Conservation (phyloP, 2,329 filamentous ascomycete species). For the Colletotrichum sp. region DNA sequence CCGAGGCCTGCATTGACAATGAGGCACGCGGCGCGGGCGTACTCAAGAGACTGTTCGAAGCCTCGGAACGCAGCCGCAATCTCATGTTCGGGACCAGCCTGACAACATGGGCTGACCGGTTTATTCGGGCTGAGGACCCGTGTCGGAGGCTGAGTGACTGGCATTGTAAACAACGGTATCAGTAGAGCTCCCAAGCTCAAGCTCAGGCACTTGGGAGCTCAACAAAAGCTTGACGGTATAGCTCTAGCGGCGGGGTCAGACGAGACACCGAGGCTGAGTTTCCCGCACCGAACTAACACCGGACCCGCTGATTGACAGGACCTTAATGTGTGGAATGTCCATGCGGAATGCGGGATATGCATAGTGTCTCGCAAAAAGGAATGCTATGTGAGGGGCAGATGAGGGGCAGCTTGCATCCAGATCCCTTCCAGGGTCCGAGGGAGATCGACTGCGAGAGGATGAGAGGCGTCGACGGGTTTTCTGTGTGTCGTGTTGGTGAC, state of each 20-base stretch:
- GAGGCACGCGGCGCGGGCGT: neutral
- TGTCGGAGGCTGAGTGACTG: neutral
- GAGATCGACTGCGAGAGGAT: neutral
- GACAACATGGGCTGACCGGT: neutral
- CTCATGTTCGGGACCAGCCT: neutral
- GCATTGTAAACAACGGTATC: neutral
- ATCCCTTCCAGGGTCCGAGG: neutral
- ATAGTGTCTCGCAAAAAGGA: neutral
- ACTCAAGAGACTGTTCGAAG: neutral
- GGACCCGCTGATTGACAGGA: constrained; percentile 11
- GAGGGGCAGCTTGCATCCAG: neutral
- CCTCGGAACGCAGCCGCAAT: constrained; percentile 2
- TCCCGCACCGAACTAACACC: neutral
- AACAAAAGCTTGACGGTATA: constrained; percentile 10
- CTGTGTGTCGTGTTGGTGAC: constrained; percentile 9
- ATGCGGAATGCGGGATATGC: neutral
- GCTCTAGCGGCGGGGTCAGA: neutral
- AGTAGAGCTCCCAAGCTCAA: neutral
- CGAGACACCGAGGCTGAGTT: constrained; percentile 3
- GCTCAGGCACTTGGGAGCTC: neutral
- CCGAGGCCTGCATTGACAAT: neutral
- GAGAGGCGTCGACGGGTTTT: neutral
- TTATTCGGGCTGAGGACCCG: neutral
- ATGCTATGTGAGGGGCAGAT: neutral
- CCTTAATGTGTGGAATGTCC: constrained; percentile 17